Conservation (phyloP, 257 asterid species). For the Solanum neorickii region DNA sequence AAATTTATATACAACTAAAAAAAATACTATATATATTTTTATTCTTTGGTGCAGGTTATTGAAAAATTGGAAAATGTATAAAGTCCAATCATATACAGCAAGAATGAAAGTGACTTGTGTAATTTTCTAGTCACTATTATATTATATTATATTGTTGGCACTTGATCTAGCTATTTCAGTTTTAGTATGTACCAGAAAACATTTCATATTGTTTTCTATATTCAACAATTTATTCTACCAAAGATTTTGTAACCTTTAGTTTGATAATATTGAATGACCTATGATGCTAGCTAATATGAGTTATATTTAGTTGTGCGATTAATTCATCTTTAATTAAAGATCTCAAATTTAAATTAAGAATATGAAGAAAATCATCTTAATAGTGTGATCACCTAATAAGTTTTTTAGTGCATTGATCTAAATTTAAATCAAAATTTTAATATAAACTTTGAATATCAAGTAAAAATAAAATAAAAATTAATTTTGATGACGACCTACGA, state of each 20-base stretch:
- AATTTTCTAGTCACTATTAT: not conserved
- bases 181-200: not conserved
- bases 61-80: not conserved
- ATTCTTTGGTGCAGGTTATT: not conserved
- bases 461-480: too few relatives aligned
- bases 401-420: too few relatives aligned
- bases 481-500: not conserved
- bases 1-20: too few relatives aligned
- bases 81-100: not conserved
- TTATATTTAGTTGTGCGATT: too few relatives aligned
- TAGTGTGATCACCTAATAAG: not conserved
- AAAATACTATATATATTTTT: not conserved
- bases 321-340: too few relatives aligned
- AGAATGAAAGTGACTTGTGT: not conserved
- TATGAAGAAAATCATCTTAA: too few relatives aligned
- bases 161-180: not conserved
- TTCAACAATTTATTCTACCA: not conserved
- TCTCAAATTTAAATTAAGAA: rapidly evolving
- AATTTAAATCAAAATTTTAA: too few relatives aligned
- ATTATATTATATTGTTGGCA: not conserved
- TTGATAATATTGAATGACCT: not conserved
- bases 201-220: not conserved
- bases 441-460: rapidly evolving
- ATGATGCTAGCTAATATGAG: not conserved
- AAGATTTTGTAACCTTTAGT: not conserved